A percentile compares a stretch with the other conserved stretches of the same genome.
Evolutionary conservation across 305 asterid species (phyloP).

Genomic region (Rubia tinctorum): DNA sequence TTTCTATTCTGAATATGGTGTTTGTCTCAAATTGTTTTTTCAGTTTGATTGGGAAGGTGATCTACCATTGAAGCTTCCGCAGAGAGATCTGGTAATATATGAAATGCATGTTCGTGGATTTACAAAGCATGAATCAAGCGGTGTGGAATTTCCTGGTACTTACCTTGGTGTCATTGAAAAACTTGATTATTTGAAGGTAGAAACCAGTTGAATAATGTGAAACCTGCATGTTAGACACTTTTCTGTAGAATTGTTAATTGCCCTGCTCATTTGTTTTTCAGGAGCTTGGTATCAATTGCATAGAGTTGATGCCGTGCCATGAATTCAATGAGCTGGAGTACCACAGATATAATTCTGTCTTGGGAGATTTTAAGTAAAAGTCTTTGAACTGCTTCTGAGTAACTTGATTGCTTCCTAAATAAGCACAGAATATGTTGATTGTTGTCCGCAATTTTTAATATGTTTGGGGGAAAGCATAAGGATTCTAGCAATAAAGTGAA

Average conservation of each 20-base stretch:
- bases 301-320: conserved; percentile 99
- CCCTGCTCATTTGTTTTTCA: conserved; percentile 33
- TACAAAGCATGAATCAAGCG: conserved; percentile 87
- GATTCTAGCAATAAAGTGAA: neutral
- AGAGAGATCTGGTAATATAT: conserved; percentile 68
- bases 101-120: conserved; percentile 99
- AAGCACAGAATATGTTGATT: neutral
- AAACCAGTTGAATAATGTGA: conserved; percentile 12
- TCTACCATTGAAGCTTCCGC: conserved; percentile 71
- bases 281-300: conserved; percentile 98
- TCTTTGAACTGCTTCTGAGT: conserved; percentile 14
- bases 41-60: conserved; percentile 99
- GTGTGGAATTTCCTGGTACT: conserved; percentile 76
- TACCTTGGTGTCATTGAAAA: conserved; percentile 85
- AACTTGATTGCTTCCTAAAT: neutral
- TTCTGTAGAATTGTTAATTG: neutral
- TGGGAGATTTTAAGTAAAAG: conserved; percentile 89
- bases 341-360: conserved; percentile 81
- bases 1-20: conserved; percentile 2
- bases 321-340: conserved; percentile 97
- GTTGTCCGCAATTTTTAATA: neutral
- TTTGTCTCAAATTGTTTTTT: neutral
- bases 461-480: neutral
- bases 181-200: conserved; percentile 90
- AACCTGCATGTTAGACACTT: conserved; percentile 5